Conservation (phyloP, 768 basidiomycete genomes). For the Podaxis rugospora region DNA sequence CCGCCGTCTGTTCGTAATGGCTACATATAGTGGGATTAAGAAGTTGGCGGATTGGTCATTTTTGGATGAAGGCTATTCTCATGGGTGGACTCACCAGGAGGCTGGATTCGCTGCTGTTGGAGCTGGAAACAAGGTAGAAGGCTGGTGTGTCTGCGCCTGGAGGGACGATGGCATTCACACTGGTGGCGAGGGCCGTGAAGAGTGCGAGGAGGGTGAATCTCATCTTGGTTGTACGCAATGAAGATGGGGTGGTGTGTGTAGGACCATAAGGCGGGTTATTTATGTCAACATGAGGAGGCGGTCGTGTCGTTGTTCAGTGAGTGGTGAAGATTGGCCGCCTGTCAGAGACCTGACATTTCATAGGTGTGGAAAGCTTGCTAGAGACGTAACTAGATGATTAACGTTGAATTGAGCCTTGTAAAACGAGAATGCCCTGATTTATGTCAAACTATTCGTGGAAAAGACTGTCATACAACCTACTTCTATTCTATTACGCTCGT, state of each 20-base stretch:
- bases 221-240: neutral
- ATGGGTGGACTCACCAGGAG: constrained; percentile 8
- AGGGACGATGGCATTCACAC: constrained; percentile 13
- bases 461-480: too few species aligned
- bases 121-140: constrained; percentile 29
- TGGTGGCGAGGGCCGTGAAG: constrained; percentile 10
- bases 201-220: constrained; percentile 8
- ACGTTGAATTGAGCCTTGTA: neutral
- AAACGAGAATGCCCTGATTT: neutral
- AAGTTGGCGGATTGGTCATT: neutral
- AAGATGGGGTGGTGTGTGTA: neutral
- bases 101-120: constrained; percentile 9
- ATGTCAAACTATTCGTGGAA: neutral
- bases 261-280: neutral
- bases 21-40: constrained; percentile 12
- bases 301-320: too few species aligned
- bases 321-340: neutral
- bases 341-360: neutral
- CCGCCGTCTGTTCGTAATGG: constrained; percentile 24
- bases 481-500: too few species aligned
- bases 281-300: neutral
- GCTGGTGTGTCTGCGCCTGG: constrained; percentile 28
- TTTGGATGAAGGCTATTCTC: constrained; percentile 16
- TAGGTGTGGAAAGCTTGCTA: neutral
- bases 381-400: neutral